Evolutionary conservation across 163 green algal species (phyloP).

Genomic region (Scenedesmus sp.): DNA sequence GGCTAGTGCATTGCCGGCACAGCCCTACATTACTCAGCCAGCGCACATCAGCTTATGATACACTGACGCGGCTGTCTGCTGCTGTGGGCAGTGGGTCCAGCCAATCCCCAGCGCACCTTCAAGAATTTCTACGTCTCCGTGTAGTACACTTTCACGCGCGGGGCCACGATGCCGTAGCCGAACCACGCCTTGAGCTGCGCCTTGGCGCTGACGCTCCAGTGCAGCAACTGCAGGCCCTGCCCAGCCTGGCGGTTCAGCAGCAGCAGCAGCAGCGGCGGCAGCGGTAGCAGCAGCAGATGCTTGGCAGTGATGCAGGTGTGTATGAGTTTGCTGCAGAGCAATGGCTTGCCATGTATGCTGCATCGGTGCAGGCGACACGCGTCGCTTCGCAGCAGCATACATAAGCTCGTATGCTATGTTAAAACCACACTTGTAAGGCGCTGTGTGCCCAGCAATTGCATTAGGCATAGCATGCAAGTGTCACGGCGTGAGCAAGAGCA

Average conservation of each 20-base stretch:
- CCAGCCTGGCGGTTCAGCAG: not conserved
- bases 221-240: not conserved
- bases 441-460: not conserved
- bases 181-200: not conserved
- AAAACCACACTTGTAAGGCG: too few relatives aligned
- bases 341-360: too few relatives aligned
- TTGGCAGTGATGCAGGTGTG: too few relatives aligned
- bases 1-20: not conserved
- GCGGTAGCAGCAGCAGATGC: not conserved
- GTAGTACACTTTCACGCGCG: not conserved
- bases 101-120: not conserved
- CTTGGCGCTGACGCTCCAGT: not conserved
- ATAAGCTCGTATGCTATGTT: too few relatives aligned
- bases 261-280: not conserved
- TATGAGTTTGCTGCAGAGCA: too few relatives aligned
- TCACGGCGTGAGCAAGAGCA: not conserved
- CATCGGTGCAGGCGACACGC: too few relatives aligned
- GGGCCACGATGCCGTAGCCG: not conserved
- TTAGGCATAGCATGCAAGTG: not conserved
- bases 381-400: too few relatives aligned
- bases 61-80: not conserved
- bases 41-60: not conserved
- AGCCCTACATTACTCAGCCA: not conserved
- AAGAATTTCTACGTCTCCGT: not conserved
- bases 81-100: not conserved